Evolutionary conservation across 306 rosid species (phyloP), one percentile per base, ranked within the genome.

Genomic region (Pyrus betulifolia): DNA sequence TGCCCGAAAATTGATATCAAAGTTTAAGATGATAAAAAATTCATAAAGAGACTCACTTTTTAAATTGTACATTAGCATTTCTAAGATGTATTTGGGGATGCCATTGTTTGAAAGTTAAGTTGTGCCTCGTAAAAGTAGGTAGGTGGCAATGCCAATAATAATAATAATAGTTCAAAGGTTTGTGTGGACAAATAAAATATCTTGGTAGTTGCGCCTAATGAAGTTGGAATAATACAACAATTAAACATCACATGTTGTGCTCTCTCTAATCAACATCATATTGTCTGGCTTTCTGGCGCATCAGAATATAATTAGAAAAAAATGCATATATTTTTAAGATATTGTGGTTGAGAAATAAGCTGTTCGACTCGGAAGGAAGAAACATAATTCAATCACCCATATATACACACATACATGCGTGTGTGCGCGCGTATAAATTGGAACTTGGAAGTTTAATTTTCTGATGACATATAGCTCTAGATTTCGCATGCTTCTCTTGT

Each of bases 171-270:
- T 38, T 38, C 11, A 0, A 33, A 31, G 46, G 45, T 42, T 71
- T 54, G 15, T 14, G 6, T 15, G 51, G 75, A 18, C 44, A 61
- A 44, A 42, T 74, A 22, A 42, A 21, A 17, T 25, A 11, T 44
- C 27, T 27, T 19, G 19, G 80, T 69, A 55, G 80, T 68, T 76
- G 80, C 45, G 45, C 80, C 69, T 68, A 68, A 76, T 71, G 64
- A 21, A 8, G 11, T 40, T 35, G 40, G 40, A 35, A 35, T 6
- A 35, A 40, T 40, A 42, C 55, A 14, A 15, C 55, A 49, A 14
- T 46, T 46, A 17, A 49, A 49, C 55, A 49, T 15, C 6, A 15
- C 8, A 49, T 15, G 55, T 14, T 49, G 21, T 49, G 3, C 55
- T 49, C 55, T 49, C 55, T 18, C 55, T 15, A 49, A 15, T 49